Conservation (phyloP, 1,139 yeast species). For the Kodamaea fungicola region DNA sequence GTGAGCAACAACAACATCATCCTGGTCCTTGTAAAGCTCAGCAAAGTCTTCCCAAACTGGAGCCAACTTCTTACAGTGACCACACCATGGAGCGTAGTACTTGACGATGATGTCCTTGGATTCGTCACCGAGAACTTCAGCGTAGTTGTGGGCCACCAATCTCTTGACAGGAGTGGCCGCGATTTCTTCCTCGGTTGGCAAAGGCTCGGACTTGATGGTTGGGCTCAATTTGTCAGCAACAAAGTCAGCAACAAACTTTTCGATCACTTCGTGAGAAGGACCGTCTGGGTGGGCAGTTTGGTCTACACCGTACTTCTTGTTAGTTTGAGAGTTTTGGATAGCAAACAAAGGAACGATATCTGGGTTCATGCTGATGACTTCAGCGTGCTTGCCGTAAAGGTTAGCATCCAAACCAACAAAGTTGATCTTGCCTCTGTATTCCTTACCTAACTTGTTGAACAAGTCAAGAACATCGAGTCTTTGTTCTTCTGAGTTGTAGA, state of each 20-base stretch:
- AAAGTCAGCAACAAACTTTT: constrained; percentile 62
- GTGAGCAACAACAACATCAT: constrained; percentile 70
- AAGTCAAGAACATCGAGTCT: constrained; percentile 51
- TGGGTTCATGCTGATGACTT: constrained; percentile 74
- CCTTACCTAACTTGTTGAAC: constrained; percentile 64
- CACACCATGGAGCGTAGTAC: constrained; percentile 99
- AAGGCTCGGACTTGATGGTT: constrained; percentile 77
- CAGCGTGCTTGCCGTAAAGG: constrained; percentile 85
- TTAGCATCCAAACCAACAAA: constrained; percentile 86
- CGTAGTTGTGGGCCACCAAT: constrained; percentile 84
- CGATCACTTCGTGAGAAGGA: constrained; percentile 42
- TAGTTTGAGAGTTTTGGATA: constrained; percentile 66
- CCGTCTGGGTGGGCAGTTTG: constrained; percentile 40
- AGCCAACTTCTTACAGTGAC: constrained; percentile 95
- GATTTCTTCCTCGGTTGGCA: constrained; percentile 64
- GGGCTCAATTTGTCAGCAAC: constrained; percentile 65
- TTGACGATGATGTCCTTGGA: constrained; percentile 86
- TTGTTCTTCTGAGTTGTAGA: constrained; percentile 70
- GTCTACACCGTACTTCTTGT: constrained; percentile 73
- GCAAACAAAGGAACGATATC: constrained; percentile 88
- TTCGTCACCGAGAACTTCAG: constrained; percentile 61
- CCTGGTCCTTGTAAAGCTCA: constrained; percentile 48
- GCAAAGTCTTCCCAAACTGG: constrained; percentile 91
- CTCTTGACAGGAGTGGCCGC: constrained; percentile 73
- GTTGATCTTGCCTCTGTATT: constrained; percentile 76